Evolutionary conservation across 73 alveolate genomes (phyloP).

Genomic region (Paramecium primaurelia): DNA sequence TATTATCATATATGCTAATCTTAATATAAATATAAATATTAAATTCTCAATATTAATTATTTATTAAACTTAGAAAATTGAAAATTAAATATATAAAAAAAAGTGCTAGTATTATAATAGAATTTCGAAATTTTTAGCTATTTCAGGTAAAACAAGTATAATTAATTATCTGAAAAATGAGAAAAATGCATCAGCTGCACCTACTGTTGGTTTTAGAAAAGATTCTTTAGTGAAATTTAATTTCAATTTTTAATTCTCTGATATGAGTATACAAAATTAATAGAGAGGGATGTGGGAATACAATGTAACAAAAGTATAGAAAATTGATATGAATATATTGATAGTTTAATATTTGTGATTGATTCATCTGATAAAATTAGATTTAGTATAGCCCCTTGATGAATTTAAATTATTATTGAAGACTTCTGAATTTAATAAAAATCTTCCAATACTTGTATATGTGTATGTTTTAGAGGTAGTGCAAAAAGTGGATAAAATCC

Average conservation of each 20-base stretch:
- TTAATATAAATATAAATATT: too few relatives aligned
- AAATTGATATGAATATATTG: background rate
- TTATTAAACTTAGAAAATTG: too few relatives aligned
- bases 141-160: conserved; percentile 73
- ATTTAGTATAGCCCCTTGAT: conserved; percentile 64
- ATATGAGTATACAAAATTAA: conserved; percentile 70
- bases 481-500: background rate
- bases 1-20: background rate
- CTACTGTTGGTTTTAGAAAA: conserved; percentile 70
- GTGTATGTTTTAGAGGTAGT: background rate
- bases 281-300: conserved; percentile 72
- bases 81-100: too few relatives aligned
- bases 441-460: conserved; percentile 1
- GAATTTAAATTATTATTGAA: conserved; percentile 68
- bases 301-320: conserved; percentile 60
- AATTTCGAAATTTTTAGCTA: conserved; percentile 30
- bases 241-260: conserved; percentile 68
- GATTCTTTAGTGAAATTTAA: conserved; percentile 65
- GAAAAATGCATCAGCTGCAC: conserved; percentile 65
- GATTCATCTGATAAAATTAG: conserved; percentile 76
- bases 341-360: conserved; percentile 70
- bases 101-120: conserved; percentile 56
- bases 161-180: conserved; percentile 62
- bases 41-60: too few relatives aligned
- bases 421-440: background rate